Evolutionary conservation across 2,329 filamentous ascomycete species (phyloP).

Genomic region (Neocucurbitaria cava): DNA sequence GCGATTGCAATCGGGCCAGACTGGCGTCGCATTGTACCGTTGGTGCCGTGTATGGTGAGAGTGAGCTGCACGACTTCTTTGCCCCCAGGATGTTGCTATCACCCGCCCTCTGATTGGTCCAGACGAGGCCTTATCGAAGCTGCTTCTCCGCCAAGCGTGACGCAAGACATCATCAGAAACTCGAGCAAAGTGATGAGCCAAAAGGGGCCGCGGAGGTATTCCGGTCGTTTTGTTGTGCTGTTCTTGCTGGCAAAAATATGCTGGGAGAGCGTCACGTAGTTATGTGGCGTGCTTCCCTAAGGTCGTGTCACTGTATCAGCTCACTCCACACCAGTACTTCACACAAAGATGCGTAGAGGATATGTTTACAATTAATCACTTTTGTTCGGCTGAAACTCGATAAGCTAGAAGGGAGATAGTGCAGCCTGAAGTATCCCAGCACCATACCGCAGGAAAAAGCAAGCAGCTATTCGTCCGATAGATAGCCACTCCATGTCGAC

Average conservation of each 20-base stretch:
- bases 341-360: neutral
- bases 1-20: conserved; percentile 12
- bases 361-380: neutral
- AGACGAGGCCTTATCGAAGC: conserved; percentile 13
- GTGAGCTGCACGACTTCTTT: neutral
- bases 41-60: too few relatives aligned
- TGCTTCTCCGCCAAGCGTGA: neutral
- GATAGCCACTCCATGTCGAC: neutral
- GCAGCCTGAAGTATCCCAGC: neutral
- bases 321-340: neutral
- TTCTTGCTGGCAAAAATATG: neutral
- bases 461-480: neutral
- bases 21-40: conserved; percentile 16
- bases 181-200: neutral
- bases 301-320: neutral
- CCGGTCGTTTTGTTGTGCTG: neutral
- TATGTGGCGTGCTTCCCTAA: too few relatives aligned
- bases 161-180: neutral
- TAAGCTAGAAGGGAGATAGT: neutral
- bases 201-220: neutral
- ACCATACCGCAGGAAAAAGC: neutral
- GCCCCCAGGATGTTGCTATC: conserved; percentile 7
- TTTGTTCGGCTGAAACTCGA: neutral
- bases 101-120: conserved; percentile 8
- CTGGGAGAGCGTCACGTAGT: neutral